Percentiles rank a stretch among this genome's conserved stretches.
These are phyloP conservation scores for Auricularia sp. DNA, from an alignment of 768 basidiomycete genomes.

Conservation along the genomic window DNA sequence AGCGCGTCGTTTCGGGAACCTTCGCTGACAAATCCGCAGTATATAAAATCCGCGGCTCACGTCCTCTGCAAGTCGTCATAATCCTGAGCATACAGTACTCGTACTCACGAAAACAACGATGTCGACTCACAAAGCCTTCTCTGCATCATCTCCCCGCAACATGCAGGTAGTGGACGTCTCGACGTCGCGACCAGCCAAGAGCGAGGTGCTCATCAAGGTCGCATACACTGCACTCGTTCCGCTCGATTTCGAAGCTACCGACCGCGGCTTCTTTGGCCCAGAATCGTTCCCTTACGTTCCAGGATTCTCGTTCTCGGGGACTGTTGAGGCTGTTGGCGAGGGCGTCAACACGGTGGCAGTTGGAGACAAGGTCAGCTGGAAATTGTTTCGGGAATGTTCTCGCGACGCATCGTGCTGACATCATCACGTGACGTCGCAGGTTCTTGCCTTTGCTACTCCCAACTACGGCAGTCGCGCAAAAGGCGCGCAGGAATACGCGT, in stretches of 20 bases:
- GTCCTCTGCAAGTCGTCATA: too few species aligned
- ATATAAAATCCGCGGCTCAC: too few species aligned
- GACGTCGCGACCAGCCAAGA: constrained; percentile 25
- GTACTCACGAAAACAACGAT: not conserved
- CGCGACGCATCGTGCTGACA: not conserved
- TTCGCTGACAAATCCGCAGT: too few species aligned
- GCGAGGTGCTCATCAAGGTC: constrained; percentile 34
- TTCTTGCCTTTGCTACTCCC: constrained; percentile 21
- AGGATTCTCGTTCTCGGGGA: constrained; percentile 32
- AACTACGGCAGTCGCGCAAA: constrained; percentile 17
- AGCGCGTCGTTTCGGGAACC: too few species aligned
- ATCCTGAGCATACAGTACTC: too few species aligned
- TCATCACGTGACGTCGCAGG: constrained; percentile 15
- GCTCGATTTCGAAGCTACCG: constrained; percentile 31
- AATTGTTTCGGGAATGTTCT: too few species aligned
- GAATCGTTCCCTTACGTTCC: constrained; percentile 25
- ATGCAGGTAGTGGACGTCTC: constrained; percentile 28
- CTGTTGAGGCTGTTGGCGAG: constrained; percentile 27
- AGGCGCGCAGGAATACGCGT: constrained; percentile 29
- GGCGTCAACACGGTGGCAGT: constrained; percentile 25
- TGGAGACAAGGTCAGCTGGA: constrained; percentile 29
- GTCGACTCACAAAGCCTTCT: constrained; percentile 33
- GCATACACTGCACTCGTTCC: constrained; percentile 32
- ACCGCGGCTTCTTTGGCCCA: constrained; percentile 22
- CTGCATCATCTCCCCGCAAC: constrained; percentile 25